Percentiles rank a stretch among this genome's conserved stretches.
phyloP scores from a whole-genome alignment of 495 filamentous ascomycete species.

The Trypethelium eluteriae region DNA sequence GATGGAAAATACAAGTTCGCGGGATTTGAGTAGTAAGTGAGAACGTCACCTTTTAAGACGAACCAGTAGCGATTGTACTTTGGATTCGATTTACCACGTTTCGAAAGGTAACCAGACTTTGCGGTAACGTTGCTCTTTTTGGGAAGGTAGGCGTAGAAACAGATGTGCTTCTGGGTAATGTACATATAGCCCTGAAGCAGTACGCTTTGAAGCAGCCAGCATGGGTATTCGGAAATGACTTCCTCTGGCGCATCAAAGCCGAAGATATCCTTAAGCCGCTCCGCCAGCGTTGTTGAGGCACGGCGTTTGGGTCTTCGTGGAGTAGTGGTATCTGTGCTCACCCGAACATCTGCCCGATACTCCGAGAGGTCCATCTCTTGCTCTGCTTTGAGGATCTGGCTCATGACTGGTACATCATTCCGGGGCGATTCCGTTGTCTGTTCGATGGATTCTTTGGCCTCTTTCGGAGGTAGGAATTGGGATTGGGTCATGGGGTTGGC shows the following conservation, averaged over 20 bases:
- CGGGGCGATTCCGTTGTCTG: slow-evolving; percentile 26
- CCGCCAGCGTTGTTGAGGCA: slow-evolving; percentile 45
- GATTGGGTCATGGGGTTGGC: slow-evolving; percentile 32
- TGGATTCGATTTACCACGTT: slow-evolving; percentile 82
- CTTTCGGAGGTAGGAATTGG: slow-evolving; percentile 33
- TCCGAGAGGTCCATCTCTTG: slow-evolving; percentile 49
- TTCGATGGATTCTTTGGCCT: slow-evolving; percentile 19
- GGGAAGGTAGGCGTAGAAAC: slow-evolving; percentile 93
- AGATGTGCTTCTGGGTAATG: slow-evolving; percentile 86
- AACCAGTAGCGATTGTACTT: slow-evolving; percentile 96
- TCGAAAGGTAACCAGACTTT: slow-evolving; percentile 84
- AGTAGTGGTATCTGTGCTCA: slow-evolving; percentile 32
- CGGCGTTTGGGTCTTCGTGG: slow-evolving; percentile 37
- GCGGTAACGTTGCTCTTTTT: slow-evolving; percentile 66
- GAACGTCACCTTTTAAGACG: slow-evolving; percentile 83
- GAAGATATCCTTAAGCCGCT: slow-evolving; percentile 79
- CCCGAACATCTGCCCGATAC: slow-evolving; percentile 23
- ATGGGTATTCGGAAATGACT: slow-evolving; percentile 87
- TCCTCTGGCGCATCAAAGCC: slow-evolving; percentile 74
- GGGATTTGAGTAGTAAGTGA: slow-evolving; percentile 84
- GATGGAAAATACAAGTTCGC: slow-evolving; percentile 85
- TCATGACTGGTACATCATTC: slow-evolving; percentile 61
- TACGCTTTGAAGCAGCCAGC: slow-evolving; percentile 87
- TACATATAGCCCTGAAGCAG: slow-evolving; percentile 95
- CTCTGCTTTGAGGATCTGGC: slow-evolving; percentile 75